phyloP scores from a whole-genome alignment of 192 early-diverging fungal genomes.

The Mortierella hygrophila region DNA sequence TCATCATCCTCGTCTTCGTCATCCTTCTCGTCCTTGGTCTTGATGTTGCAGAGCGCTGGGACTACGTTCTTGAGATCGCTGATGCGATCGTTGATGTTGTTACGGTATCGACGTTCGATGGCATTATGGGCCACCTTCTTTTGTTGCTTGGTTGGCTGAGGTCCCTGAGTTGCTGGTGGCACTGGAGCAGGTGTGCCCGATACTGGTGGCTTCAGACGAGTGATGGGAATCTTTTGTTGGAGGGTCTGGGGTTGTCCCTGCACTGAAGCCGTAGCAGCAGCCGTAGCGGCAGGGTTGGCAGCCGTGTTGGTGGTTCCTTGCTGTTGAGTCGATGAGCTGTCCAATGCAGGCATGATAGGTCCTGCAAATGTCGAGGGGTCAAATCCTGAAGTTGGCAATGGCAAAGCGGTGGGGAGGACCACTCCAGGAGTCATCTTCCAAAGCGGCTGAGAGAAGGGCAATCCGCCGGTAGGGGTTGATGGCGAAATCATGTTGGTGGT shows the following conservation, averaged over 20 bases:
- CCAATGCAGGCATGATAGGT: constrained; percentile 22
- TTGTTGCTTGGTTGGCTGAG: constrained; percentile 66
- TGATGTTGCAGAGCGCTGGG: constrained; percentile 79
- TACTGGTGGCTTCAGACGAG: constrained; percentile 59
- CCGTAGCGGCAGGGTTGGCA: constrained; percentile 15
- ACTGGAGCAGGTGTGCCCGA: constrained; percentile 35
- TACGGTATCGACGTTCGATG: constrained; percentile 93
- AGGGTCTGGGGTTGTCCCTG: constrained; percentile 35
- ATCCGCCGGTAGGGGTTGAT: constrained; percentile 24
- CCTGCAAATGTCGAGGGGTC: constrained; percentile 38
- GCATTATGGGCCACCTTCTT: constrained; percentile 97
- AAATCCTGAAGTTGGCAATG: constrained; percentile 32
- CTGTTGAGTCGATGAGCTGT: constrained; percentile 1
- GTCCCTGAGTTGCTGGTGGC: constrained; percentile 20
- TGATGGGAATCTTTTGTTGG: constrained; percentile 62
- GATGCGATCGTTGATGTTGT: constrained; percentile 98
- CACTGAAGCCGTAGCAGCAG: not conserved
- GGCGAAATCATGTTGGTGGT: constrained; percentile 4
- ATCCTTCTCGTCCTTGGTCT: constrained; percentile 69
- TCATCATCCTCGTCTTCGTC: constrained; percentile 69
- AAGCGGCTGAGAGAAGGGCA: constrained; percentile 37
- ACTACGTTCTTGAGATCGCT: constrained; percentile 87
- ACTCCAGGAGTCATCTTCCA: constrained; percentile 53
- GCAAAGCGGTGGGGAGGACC: constrained; percentile 39
- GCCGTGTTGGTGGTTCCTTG: constrained; percentile 11